Evolutionary conservation across 768 basidiomycete species (phyloP).

Genomic region (Calocybe gangraenosa): DNA sequence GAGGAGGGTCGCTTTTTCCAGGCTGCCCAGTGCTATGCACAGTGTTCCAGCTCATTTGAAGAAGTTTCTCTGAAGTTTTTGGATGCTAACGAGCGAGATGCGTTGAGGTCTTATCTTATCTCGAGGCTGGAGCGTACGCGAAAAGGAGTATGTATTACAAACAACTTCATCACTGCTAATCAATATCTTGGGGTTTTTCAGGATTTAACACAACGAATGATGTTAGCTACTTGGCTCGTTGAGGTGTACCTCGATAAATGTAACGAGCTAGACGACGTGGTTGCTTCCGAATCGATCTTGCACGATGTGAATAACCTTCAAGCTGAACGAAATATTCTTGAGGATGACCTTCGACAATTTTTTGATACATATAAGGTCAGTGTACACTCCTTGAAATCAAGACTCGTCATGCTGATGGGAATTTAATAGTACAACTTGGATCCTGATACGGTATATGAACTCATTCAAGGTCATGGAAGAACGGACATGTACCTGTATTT

Average conservation of each 20-base stretch:
- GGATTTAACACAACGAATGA: conserved; percentile 94
- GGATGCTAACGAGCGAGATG: conserved; percentile 86
- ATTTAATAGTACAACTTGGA: conserved; percentile 76
- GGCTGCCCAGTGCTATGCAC: conserved; percentile 89
- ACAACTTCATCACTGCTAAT: neutral
- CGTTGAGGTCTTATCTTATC: conserved; percentile 84
- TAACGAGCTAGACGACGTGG: conserved; percentile 91
- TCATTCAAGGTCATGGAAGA: conserved; percentile 90
- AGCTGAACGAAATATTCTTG: conserved; percentile 75
- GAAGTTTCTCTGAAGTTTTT: conserved; percentile 88
- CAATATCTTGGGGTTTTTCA: conserved; percentile 24
- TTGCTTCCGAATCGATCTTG: conserved; percentile 79
- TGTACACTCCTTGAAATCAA: neutral
- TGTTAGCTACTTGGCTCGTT: conserved; percentile 97
- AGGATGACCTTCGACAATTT: conserved; percentile 92
- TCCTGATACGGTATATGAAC: conserved; percentile 80
- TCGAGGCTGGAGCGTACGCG: conserved; percentile 82
- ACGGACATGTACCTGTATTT: conserved; percentile 91
- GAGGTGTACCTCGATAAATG: conserved; percentile 97
- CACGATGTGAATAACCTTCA: conserved; percentile 83
- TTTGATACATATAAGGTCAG: conserved; percentile 89
- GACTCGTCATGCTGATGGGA: neutral
- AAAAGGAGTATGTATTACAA: conserved; percentile 59
- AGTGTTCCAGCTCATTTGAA: conserved; percentile 85
- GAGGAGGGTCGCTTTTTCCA: conserved; percentile 79